A percentile compares a stretch with the other conserved stretches of the same genome.
Conservation (phyloP, 2,329 filamentous ascomycete genomes). For the Colletotrichum salicis region DNA sequence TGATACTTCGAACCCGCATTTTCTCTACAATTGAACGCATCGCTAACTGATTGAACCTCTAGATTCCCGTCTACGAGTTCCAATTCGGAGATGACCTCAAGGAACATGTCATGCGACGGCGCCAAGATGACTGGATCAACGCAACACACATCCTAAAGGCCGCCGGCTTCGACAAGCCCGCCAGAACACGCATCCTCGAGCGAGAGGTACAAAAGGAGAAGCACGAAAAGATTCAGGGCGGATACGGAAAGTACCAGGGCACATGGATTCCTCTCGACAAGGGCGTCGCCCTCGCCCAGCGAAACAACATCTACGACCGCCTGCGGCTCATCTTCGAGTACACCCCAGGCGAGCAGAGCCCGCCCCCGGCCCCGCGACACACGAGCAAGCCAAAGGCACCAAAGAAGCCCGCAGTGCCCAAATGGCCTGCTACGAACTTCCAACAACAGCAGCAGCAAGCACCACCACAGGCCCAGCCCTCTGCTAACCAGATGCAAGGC, state of each 20-base stretch:
- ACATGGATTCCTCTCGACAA: constrained; percentile 94
- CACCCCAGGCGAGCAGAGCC: constrained; percentile 83
- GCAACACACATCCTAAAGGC: constrained; percentile 99
- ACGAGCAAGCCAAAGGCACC: constrained; percentile 85
- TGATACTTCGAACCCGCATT: neutral
- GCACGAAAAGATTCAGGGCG: constrained; percentile 98
- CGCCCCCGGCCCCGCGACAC: constrained; percentile 93
- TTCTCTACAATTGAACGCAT: neutral
- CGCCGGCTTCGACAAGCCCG: constrained; percentile 96
- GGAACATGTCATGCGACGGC: constrained; percentile 94
- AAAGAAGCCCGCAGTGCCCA: constrained; percentile 73
- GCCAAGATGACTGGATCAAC: constrained; percentile 97
- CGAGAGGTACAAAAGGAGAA: constrained; percentile 95
- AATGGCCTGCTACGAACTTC: constrained; percentile 60
- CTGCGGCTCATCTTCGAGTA: constrained; percentile 91
- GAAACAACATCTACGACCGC: constrained; percentile 87
- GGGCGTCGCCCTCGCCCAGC: constrained; percentile 83
- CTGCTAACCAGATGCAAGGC: constrained; percentile 40
- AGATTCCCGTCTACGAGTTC: constrained; percentile 96
- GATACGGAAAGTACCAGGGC: constrained; percentile 98
- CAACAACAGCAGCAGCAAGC: constrained; percentile 17
- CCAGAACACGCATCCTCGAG: constrained; percentile 92
- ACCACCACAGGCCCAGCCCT: constrained; percentile 23
- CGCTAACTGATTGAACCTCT: constrained; percentile 24
- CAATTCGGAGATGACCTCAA: constrained; percentile 82